Evolutionary conservation across 2,329 filamentous ascomycete genomes (phyloP), one percentile per base, ranked within the genome.

Genomic region (Fragosphaeria purpurea): DNA sequence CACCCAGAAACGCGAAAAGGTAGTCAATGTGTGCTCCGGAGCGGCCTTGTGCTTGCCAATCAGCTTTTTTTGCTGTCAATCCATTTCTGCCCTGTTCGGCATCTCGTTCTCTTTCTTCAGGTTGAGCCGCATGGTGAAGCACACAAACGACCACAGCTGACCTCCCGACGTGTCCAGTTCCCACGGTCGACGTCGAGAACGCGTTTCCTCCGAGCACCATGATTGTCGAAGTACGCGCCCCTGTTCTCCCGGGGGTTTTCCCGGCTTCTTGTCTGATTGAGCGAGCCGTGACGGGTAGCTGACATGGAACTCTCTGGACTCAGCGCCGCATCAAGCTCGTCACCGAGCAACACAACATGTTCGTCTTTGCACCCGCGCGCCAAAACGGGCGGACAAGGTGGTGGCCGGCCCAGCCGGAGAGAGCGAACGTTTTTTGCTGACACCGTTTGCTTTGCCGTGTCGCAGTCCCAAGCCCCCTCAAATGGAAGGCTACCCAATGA

Each of bases 311-410:
- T 34, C 47, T 37, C 51, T 55, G 47, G 51, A 70, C 84, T 62
- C 86, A 96, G 79, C 82, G 93, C 63, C 86, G 82, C 64, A 77
- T 98, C 70, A 94, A 91, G 79, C 81, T 98, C 71, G 79, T 96
- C 59, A 97, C 93, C 47, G 84, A 93, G 73, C 91, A 97, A 70
- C 79, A 83, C 65, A 79, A 89, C 69, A 86, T 89, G 88, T 94
- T 80, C 48, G 62, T 59, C n/a, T 22, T 22, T 6, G 12, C 34
- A 31, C 33, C 39, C 1, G 22, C 3, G 22, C 22, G 22, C 22
- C 22, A 22, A 22, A 22, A 22, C 2, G 22, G 22, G 22, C 2
- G 22, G 22, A 22, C 22, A 22, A 22, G 22, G 12, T 33, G 6
- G 41, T 22, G 31, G 47, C 42, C 22, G 22, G 22, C 22, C 22